Conservation (phyloP, 192 early-diverging fungal species). For the Haplosporangium gracile region DNA sequence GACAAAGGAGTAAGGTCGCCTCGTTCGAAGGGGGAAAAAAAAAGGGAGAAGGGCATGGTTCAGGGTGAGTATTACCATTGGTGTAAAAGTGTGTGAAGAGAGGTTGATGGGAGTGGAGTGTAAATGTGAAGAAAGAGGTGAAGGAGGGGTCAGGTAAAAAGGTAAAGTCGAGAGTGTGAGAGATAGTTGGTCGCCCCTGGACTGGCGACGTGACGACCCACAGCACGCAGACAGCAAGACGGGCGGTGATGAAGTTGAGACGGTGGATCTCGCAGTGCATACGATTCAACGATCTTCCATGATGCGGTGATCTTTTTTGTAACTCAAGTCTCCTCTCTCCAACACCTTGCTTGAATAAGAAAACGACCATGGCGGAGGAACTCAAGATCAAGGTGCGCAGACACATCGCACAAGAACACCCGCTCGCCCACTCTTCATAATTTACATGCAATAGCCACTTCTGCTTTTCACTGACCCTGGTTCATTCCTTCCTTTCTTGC, state of each 20-base stretch:
- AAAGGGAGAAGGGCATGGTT: too few species aligned
- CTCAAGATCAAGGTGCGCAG: constrained; percentile 32
- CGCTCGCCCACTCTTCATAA: background rate
- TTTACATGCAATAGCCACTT: background rate
- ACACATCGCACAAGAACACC: too few species aligned
- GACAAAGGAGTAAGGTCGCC: too few species aligned
- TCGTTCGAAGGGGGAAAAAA: too few species aligned
- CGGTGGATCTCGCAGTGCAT: background rate
- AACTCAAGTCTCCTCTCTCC: background rate
- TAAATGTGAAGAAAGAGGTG: too few species aligned
- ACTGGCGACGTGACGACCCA: background rate
- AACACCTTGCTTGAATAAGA: background rate
- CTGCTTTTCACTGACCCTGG: background rate
- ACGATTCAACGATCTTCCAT: background rate
- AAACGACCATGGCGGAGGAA: constrained; percentile 18
- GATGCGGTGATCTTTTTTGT: background rate
- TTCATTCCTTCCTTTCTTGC: background rate
- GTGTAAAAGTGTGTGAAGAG: too few species aligned
- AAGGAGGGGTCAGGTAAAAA: too few species aligned
- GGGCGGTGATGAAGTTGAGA: background rate
- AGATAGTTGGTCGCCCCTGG: background rate
- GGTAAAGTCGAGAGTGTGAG: too few species aligned
- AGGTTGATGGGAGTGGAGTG: too few species aligned
- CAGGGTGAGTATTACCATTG: too few species aligned
- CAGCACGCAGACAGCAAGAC: background rate